Base-by-base conservation (phyloP, 1,139 yeast species). In the Nakaseomyces glabratus region DNA sequence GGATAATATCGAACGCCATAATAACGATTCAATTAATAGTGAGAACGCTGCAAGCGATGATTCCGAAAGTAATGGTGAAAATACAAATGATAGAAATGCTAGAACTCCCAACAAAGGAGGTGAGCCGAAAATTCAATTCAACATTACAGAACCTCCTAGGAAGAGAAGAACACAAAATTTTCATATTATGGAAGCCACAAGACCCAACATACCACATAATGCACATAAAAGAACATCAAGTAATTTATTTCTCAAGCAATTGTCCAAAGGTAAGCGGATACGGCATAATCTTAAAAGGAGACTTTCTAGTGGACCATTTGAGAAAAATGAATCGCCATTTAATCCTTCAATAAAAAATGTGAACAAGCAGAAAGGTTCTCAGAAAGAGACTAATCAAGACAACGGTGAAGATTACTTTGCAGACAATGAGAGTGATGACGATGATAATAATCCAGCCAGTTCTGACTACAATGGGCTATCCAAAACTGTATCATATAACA, bases 401-500 rank as follows among this genome's bases (percentile, higher is more conserved):
- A 55, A 53, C 22, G 54, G 46, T 9, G 63, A 49, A 14, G 57
- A 51, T 7, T 56, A 49, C 29, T 59, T 49, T 24, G 61, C 57
- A 3, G 60, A 53, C 14, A 55, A 50, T 24, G 56, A 46, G 25
- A 53, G 44, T 31, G 54, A 45, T 14, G 49, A 45, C 4, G 50
- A 44, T 15, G 39, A 37, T 18, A 44, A 39, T n/a, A n/a, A n/a
- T n/a, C n/a, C n/a, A n/a, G n/a, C n/a, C n/a, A n/a, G n/a, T n/a
- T n/a, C n/a, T n/a, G n/a, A n/a, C n/a, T n/a, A n/a, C n/a, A n/a
- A n/a, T n/a, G n/a, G n/a, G n/a, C n/a, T n/a, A n/a, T n/a, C n/a
- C n/a, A n/a, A n/a, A n/a, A n/a, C n/a, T n/a, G n/a, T n/a, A n/a
- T n/a, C n/a, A n/a, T n/a, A n/a, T n/a, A n/a, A n/a, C n/a, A n/a